Base-by-base conservation (phyloP, 129 eudicot species). In the Logfia minima region DNA sequence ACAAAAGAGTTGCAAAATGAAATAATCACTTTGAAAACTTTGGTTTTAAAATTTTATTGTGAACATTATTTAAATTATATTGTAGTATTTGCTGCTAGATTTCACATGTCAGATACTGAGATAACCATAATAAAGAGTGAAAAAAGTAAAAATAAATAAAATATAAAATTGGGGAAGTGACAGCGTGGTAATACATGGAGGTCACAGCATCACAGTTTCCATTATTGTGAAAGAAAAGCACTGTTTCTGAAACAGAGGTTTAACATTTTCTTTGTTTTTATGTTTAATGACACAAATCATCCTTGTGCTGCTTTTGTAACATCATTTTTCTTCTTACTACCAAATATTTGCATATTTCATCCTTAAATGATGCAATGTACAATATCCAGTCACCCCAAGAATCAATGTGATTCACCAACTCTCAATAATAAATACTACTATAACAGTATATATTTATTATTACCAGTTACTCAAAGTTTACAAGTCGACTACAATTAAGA, bases 191-290 rank as follows among this genome's bases (percentile, higher is more conserved):
- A 79, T 77, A 48, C 48, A 51, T 64, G 67, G 17, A 72, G 78
- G 78, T 79, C 67, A 79, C 77, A 79, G 60, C 48, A 72, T 71
- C 83, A 34, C 72, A 79, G 83, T 79, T 79, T 52, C 83, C 59
- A 71, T 79, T 72, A 79, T 52, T 79, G 83, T 79, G 83, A 79
- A 79, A 79, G 83, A 72, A 63, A 72, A 55, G 73, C 73, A 79
- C 65, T 61, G 81, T 62, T 62, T 19, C 77, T 71, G 83, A 66
- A 79, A 63, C 78, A 62, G 24, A 56, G 67, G 64, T 72, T 79
- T 79, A 79, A 72, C 83, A 64, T 79, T 72, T 79, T 64, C 78
- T 79, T 52, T 63, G 24, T 52, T 60, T 71, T 65, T 61, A 52
- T 71, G 45, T 72, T 45, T 22, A 62, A 53, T 31, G 63, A 24